Base-by-base conservation (phyloP, 2,329 filamentous ascomycete species). In the Grosmannia serpens region DNA sequence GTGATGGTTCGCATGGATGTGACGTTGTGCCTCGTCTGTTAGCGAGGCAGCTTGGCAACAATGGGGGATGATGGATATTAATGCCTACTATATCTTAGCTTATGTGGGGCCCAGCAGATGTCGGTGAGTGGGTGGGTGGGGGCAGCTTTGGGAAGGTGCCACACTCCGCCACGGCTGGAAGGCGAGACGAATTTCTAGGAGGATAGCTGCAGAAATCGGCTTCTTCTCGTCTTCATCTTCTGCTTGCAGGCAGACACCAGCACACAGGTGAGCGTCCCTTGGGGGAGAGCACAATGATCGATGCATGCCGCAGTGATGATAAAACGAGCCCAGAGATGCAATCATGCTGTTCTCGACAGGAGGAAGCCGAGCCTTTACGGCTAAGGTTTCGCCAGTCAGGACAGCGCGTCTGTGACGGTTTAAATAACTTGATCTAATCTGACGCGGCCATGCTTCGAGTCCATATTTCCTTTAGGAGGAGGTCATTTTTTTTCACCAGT, bases 341-440 rank as follows among this genome's bases (percentile, higher is more conserved):
- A 58, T 59, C 62, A 62, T 60, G 63, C 56, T 27, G 33, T 41
- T 15, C 10, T 15, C 22, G 24, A 44, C 35, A 22, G 52, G 31
- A 41, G 22, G 79, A 80, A 83, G 74, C 80, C 80, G 78, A 76
- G 73, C 61, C 55, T 57, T 56, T 33, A 44, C 58, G 62, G 72
- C 79, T 72, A 74, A 79, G 80, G 80, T 80, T 70, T 71, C 78
- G 68, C 71, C 69, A 2, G 20, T 38, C 29, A 62, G 66, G 67
- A 65, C 64, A 68, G 67, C 62, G 58, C 64, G 73, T 75, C 71
- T 24, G 68, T 76, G 74, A 75, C 67, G 73, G 73, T 67, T 61
- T 15, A 44, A 63, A 73, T 77, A 51, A 64, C 80, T 83, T 83
- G 80, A 84, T 83, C 81, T 83, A 83, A 83, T 83, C 80, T 83